Base-by-base conservation (phyloP, 805 yeast genomes). In the Starmerella potacharoeniae region DNA sequence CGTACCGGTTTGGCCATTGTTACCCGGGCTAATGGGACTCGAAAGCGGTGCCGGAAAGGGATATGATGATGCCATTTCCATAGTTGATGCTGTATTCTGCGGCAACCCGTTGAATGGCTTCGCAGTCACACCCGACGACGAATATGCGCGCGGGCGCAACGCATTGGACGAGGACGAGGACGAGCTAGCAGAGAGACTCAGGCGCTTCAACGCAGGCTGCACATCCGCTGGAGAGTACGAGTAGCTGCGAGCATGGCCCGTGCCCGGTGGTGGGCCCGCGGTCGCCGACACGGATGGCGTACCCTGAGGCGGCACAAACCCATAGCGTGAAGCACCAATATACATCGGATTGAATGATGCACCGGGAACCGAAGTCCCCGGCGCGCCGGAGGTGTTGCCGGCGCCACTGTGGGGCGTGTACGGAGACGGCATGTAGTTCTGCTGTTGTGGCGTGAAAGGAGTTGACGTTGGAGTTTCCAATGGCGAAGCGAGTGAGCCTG, bases 11-110 rank as follows among this genome's bases (percentile, higher is more conserved):
- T 46, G 49, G n/a, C 31, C 40, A 17, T 8, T 17, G 40, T 33
- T 17, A 7, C 49, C 59, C 2, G 61, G 59, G 37, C 58, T 55
- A 16, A 59, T 46, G 4, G 62, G 62, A 30, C 61, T 58, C 11
- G 62, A 59, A n/a, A 59, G 34, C 35, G 62, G 61, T 36, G 61
- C 56, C 7, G 62, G 62, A 17, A 59, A 59, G 14, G 61, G 42
- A 29, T 52, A 46, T 2, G 52, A 17, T 2, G 36, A 30, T 7
- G 36, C 36, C n/a, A 28, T 30, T 14, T 44, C 48, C 48, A 44
- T 44, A 4, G 45, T 8, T 39, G 46, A 17, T 5, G 41, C 13
- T 5, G 33, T 7, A 37, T 28, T 9, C 8, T 35, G 50, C 5
- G 50, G 14, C n/a, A 41, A 16, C 4, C 48, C 48, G 5, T 7